Conservation (phyloP, 495 filamentous ascomycete species). For the Penicillium antarcticum region DNA sequence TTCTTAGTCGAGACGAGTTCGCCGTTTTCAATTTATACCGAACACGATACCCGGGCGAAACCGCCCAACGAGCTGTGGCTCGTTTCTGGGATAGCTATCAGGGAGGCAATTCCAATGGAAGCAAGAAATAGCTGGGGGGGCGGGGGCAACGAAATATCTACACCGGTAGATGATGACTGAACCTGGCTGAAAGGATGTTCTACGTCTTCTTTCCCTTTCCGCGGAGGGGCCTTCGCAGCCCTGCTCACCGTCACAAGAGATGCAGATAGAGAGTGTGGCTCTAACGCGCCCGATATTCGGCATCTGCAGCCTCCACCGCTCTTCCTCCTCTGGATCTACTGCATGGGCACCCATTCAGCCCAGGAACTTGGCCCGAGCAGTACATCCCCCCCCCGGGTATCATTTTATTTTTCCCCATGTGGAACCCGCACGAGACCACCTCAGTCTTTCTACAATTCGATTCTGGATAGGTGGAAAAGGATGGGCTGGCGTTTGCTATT, state of each 20-base stretch:
- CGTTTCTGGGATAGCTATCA: constrained; percentile 49
- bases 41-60: constrained; percentile 46
- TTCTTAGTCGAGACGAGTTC: constrained; percentile 69
- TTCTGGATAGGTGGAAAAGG: not conserved
- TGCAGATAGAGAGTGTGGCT: too few relatives aligned
- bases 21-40: constrained; percentile 76
- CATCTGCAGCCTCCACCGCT: too few relatives aligned
- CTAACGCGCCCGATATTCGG: too few relatives aligned
- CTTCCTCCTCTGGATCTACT: not conserved
- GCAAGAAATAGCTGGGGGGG: constrained; percentile 21
- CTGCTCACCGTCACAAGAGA: too few relatives aligned
- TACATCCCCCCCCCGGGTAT: not conserved
- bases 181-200: not conserved
- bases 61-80: constrained; percentile 42
- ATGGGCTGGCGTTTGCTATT: not conserved
- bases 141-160: not conserved
- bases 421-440: not conserved
- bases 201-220: not conserved
- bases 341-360: not conserved
- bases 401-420: not conserved
- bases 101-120: constrained; percentile 20
- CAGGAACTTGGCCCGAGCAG: not conserved
- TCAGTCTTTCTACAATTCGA: not conserved
- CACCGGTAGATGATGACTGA: constrained; percentile 1
- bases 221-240: too few relatives aligned